These are phyloP conservation scores for Vitis hybrid DNA, from an alignment of 177 flowering plant species.

Conservation along the genomic window DNA sequence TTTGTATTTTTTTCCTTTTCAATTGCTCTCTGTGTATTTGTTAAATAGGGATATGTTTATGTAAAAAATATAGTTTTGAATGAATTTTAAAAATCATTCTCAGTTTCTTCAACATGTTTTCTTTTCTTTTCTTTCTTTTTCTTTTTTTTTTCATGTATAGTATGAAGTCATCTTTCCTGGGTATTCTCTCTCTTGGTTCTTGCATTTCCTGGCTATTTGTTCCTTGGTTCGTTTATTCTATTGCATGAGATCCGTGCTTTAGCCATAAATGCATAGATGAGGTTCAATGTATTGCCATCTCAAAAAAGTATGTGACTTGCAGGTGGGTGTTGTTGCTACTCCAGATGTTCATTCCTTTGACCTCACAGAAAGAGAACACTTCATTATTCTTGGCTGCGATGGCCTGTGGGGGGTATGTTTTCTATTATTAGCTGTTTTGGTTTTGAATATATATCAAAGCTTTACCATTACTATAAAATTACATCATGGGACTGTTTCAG, in stretches of 20 bases:
- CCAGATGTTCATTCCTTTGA: constrained; percentile 91
- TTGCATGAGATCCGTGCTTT: neutral
- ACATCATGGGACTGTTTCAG: constrained; percentile 29
- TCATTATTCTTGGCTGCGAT: constrained; percentile 95
- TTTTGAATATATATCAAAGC: neutral
- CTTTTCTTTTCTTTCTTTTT: too few species aligned
- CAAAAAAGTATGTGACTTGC: constrained; percentile 23
- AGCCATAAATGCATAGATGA: neutral
- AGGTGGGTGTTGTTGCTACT: constrained; percentile 84
- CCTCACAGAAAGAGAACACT: constrained; percentile 77
- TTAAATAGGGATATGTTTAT: too few species aligned
- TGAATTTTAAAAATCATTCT: too few species aligned
- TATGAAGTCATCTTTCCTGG: too few species aligned
- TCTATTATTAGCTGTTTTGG: neutral
- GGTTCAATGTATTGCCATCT: constrained; percentile 9
- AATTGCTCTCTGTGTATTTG: too few species aligned
- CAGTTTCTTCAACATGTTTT: too few species aligned
- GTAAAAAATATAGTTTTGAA: too few species aligned
- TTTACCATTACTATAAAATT: too few species aligned
- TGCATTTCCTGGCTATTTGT: neutral
- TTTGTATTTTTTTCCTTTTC: too few species aligned
- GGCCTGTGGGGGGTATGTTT: constrained; percentile 92
- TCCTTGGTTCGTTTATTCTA: neutral
- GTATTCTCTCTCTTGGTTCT: neutral
- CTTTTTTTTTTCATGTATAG: too few species aligned